These are phyloP conservation scores for Talaromyces funiculosus DNA, from an alignment of 2,329 filamentous ascomycete species.

Conservation along the genomic window DNA sequence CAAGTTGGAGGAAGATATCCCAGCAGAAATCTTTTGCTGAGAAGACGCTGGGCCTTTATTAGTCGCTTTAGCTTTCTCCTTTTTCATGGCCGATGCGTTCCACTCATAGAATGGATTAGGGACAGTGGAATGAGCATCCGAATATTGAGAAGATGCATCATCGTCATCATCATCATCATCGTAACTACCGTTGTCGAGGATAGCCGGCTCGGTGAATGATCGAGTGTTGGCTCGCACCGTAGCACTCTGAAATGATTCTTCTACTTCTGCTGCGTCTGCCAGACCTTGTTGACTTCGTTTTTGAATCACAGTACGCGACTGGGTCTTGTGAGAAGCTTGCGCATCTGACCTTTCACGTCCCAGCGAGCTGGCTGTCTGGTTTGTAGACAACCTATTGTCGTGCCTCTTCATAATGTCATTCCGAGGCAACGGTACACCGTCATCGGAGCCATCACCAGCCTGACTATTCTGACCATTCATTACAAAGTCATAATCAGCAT, in stretches of 20 bases:
- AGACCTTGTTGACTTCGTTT: neutral
- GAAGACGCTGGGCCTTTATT: neutral
- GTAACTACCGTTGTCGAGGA: conserved; percentile 7
- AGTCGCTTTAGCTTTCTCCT: conserved; percentile 1
- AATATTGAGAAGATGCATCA: neutral
- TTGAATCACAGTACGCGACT: neutral
- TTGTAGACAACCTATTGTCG: neutral
- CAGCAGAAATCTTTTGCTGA: neutral
- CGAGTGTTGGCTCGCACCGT: conserved; percentile 10
- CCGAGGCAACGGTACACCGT: neutral
- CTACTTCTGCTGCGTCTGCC: neutral
- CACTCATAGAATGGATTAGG: conserved; percentile 30
- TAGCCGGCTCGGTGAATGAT: neutral
- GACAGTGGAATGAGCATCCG: conserved; percentile 16
- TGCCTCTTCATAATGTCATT: neutral
- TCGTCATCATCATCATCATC: neutral
- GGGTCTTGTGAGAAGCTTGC: neutral
- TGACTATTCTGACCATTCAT: neutral
- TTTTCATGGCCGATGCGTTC: conserved; percentile 11
- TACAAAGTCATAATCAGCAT: conserved; percentile 3
- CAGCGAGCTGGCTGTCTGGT: neutral
- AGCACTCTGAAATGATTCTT: neutral
- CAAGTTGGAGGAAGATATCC: neutral
- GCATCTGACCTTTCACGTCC: neutral
- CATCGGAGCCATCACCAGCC: conserved; percentile 1